These are phyloP conservation scores for Nakaseomyces delphensis DNA, from an alignment of 1,139 yeast genomes.

Conservation along the genomic window DNA sequence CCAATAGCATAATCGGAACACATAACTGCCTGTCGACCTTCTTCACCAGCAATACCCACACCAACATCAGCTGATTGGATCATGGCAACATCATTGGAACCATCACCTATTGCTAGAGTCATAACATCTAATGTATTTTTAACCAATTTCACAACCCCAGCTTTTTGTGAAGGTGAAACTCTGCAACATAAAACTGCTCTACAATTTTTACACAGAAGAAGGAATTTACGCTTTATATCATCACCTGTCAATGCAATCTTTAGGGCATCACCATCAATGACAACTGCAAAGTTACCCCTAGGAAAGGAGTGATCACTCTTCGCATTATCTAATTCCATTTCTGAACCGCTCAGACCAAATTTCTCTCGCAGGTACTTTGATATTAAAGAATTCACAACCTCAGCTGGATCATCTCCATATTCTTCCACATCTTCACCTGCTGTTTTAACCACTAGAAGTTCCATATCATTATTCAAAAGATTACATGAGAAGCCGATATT, in stretches of 20 bases:
- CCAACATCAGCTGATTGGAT: constrained; percentile 97
- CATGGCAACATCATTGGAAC: constrained; percentile 98
- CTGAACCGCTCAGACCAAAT: constrained; percentile 57
- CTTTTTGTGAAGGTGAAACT: constrained; percentile 96
- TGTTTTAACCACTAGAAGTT: constrained; percentile 58
- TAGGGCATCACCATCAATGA: constrained; percentile 89
- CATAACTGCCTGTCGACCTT: constrained; percentile 98
- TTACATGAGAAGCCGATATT: constrained; percentile 97
- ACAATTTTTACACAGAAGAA: constrained; percentile 85
- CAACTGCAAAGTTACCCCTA: constrained; percentile 64
- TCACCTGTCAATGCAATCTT: constrained; percentile 57
- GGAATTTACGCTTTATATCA: constrained; percentile 55
- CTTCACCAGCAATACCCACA: constrained; percentile 97
- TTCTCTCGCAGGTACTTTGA: constrained; percentile 51
- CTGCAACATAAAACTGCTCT: constrained; percentile 91
- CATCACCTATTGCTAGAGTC: constrained; percentile 95
- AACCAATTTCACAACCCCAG: constrained; percentile 87
- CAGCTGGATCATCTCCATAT: constrained; percentile 26
- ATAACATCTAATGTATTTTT: constrained; percentile 71
- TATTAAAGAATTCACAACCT: constrained; percentile 48
- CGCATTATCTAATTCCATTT: constrained; percentile 51
- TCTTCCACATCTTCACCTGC: constrained; percentile 39
- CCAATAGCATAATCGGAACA: constrained; percentile 95
- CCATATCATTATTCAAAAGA: constrained; percentile 78
- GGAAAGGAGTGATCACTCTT: constrained; percentile 72